Percentiles rank a stretch among this genome's conserved stretches.
phyloP scores from a whole-genome alignment of 495 filamentous ascomycete species.

The Penicillium goetzii region DNA sequence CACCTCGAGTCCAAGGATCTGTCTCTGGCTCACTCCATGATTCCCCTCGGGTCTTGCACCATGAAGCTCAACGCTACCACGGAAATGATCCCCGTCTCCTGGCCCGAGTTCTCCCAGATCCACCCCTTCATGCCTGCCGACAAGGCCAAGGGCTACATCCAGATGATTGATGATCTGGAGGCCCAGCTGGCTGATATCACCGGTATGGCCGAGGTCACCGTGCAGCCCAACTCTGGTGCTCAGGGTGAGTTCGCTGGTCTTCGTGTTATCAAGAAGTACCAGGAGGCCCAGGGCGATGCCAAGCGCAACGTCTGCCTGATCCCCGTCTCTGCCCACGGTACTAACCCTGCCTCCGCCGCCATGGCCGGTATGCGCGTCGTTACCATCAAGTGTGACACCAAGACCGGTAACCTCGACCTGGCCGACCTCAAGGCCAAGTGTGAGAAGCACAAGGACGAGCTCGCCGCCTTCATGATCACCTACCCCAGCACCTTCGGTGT shows the following conservation, averaged over 20 bases:
- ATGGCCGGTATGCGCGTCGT: constrained; percentile 99
- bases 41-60: constrained; percentile 97
- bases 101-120: constrained; percentile 81
- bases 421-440: constrained; percentile 85
- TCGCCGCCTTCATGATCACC: constrained; percentile 97
- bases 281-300: constrained; percentile 63
- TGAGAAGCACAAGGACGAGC: constrained; percentile 79
- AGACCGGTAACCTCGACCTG: constrained; percentile 89
- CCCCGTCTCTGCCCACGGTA: constrained; percentile 95
- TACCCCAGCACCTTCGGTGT: constrained; percentile 98
- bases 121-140: constrained; percentile 77
- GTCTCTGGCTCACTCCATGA: constrained; percentile 97
- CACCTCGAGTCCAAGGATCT: constrained; percentile 96
- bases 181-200: constrained; percentile 83
- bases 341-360: constrained; percentile 93
- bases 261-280: constrained; percentile 88
- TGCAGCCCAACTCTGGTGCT: constrained; percentile 96
- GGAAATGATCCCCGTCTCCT: constrained; percentile 89
- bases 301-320: constrained; percentile 95
- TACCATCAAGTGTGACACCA: constrained; percentile 86
- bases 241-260: constrained; percentile 96
- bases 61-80: constrained; percentile 99
- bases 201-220: constrained; percentile 84
- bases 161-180: constrained; percentile 72
- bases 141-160: constrained; percentile 68